phyloP scores from a whole-genome alignment of 345 rosid genomes.

The Cardamine chenopodiifolia region DNA sequence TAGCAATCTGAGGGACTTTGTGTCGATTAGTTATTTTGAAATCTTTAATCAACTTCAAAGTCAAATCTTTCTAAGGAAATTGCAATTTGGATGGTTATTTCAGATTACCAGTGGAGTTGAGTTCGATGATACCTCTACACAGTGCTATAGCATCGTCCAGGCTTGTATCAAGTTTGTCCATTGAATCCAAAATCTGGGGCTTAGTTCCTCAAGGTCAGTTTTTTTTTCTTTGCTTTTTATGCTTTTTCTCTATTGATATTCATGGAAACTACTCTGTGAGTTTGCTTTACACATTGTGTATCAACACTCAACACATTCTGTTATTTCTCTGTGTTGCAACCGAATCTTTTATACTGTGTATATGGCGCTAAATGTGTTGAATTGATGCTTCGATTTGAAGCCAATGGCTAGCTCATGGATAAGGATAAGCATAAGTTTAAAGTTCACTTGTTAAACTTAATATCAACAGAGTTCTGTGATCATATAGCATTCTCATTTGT shows the following conservation, averaged over 20 bases:
- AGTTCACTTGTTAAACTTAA: background rate
- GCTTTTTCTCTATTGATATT: too few relatives aligned
- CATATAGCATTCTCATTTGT: background rate
- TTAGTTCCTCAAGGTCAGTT: constrained; percentile 71
- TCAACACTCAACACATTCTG: background rate
- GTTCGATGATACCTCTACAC: constrained; percentile 71
- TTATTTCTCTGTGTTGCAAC: background rate
- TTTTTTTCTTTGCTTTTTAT: too few relatives aligned
- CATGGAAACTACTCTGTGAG: background rate
- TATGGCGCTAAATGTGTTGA: background rate
- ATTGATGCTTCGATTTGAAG: background rate
- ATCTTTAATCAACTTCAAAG: constrained; percentile 4
- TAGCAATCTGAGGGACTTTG: background rate
- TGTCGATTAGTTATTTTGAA: background rate
- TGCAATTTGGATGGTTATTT: background rate
- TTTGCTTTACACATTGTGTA: background rate
- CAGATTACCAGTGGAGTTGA: constrained; percentile 68
- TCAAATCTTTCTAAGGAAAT: background rate
- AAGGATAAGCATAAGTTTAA: background rate
- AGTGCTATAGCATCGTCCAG: constrained; percentile 68
- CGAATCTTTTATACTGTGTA: background rate
- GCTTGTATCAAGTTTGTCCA: constrained; percentile 62
- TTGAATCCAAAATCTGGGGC: constrained; percentile 62
- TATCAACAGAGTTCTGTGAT: background rate
- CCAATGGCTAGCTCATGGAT: background rate